These are phyloP conservation scores for Podaxis sp. DNA, from an alignment of 768 basidiomycete species.

Conservation along the genomic window DNA sequence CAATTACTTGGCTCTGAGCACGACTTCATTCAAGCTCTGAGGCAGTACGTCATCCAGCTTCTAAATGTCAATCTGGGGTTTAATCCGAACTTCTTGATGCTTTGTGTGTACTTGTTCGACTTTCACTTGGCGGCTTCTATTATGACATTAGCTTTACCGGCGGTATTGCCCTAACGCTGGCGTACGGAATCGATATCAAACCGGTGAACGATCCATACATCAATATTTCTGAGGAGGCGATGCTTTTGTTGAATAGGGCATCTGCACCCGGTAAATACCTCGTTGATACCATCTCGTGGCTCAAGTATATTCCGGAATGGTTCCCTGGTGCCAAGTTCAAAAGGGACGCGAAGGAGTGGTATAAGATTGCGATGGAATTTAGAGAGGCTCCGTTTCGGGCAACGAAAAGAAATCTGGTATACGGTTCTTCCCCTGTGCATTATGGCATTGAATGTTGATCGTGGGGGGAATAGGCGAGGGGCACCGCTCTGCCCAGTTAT, in stretches of 20 bases:
- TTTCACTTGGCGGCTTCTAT: not conserved
- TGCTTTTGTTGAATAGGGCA: conserved; percentile 17
- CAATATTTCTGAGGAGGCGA: conserved; percentile 35
- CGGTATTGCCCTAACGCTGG: conserved; percentile 33
- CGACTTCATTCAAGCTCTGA: conserved; percentile 27
- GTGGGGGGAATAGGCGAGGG: not conserved
- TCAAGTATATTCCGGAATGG: conserved; percentile 48
- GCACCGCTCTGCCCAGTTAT: not conserved
- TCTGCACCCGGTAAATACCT: conserved; percentile 24
- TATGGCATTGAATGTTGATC: not conserved
- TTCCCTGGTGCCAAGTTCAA: conserved; percentile 56
- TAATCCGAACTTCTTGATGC: not conserved
- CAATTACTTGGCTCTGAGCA: conserved; percentile 33
- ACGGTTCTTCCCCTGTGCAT: not conserved
- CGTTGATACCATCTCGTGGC: conserved; percentile 34
- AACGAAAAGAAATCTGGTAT: conserved; percentile 20
- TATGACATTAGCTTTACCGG: conserved; percentile 32
- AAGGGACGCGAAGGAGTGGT: conserved; percentile 44
- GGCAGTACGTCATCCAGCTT: conserved; percentile 29
- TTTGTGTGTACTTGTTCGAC: not conserved
- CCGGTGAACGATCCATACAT: conserved; percentile 40
- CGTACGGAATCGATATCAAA: conserved; percentile 42
- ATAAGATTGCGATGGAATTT: conserved; percentile 28
- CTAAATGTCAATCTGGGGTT: not conserved
- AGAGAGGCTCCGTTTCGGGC: conserved; percentile 30